These are phyloP conservation scores for Dysphania ambrosioides DNA, from an alignment of 148 eudicot species.

Conservation along the genomic window DNA sequence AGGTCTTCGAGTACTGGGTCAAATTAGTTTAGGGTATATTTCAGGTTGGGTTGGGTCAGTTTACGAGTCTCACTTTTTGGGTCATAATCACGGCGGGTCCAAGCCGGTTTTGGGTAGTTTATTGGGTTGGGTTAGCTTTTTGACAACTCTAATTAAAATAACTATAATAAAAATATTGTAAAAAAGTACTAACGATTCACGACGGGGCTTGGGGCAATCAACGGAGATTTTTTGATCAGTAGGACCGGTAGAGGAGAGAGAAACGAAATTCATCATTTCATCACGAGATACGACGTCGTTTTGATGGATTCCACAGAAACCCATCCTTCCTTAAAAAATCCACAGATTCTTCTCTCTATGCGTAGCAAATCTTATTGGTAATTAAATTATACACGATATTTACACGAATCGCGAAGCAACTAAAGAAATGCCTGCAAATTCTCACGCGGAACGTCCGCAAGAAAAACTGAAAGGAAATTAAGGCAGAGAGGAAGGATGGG, in stretches of 20 bases:
- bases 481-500: background rate
- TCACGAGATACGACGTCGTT: constrained; percentile 53
- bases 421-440: constrained; percentile 7
- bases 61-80: no score
- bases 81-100: no score
- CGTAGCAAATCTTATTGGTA: background rate
- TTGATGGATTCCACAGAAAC: constrained; percentile 55
- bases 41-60: no score
- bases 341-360: background rate
- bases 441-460: background rate
- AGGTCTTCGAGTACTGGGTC: no score
- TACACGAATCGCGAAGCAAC: constrained; percentile 16
- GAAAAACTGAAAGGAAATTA: no score
- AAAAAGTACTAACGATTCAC: no score
- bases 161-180: no score
- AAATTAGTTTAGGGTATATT: no score
- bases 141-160: no score
- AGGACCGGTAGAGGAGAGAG: constrained; percentile 17
- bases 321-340: constrained; percentile 33
- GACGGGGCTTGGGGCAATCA: constrained; percentile 90
- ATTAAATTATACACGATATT: constrained; percentile 19
- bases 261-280: constrained; percentile 45
- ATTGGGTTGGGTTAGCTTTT: no score
- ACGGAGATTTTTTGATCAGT: constrained; percentile 38
- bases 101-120: no score